These are phyloP conservation scores for Mycogone perniciosa DNA, from an alignment of 2,329 filamentous ascomycete species.

Conservation along the genomic window DNA sequence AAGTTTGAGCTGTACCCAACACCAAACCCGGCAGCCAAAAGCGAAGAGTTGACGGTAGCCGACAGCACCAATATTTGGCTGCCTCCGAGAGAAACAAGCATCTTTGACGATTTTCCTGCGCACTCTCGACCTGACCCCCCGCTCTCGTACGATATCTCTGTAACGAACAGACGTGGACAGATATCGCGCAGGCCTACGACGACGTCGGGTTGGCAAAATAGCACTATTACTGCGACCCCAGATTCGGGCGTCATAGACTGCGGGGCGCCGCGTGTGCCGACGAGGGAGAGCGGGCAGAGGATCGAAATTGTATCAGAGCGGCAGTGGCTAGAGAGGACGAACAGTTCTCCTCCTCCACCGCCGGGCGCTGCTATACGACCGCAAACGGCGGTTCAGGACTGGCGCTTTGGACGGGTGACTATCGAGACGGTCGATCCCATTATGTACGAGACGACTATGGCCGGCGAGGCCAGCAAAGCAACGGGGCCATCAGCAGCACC, in stretches of 20 bases:
- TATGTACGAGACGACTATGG: conserved; percentile 24
- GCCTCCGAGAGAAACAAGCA: conserved; percentile 40
- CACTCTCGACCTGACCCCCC: conserved; percentile 32
- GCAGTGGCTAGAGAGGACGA: conserved; percentile 34
- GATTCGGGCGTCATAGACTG: conserved; percentile 42
- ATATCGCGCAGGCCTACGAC: conserved; percentile 11
- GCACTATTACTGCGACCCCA: conserved; percentile 9
- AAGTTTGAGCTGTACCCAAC: conserved; percentile 58
- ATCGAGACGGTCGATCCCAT: conserved; percentile 74
- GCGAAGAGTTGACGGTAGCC: conserved; percentile 9
- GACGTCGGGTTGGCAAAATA: not conserved
- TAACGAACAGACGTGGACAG: conserved; percentile 9
- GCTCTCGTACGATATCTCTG: not conserved
- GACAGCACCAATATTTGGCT: conserved; percentile 39
- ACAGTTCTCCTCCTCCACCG: conserved; percentile 38
- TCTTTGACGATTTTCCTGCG: conserved; percentile 51
- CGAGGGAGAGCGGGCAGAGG: conserved; percentile 27
- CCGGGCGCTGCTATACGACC: conserved; percentile 40
- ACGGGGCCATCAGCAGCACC: conserved; percentile 44
- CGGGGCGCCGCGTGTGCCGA: conserved; percentile 34
- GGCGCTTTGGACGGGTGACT: conserved; percentile 72
- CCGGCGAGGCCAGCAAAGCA: conserved; percentile 32
- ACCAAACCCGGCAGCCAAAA: conserved; percentile 27
- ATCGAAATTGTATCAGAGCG: conserved; percentile 34
- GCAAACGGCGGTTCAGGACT: conserved; percentile 55